These are phyloP conservation scores for Ustilago nuda DNA, from an alignment of 1,284 basidiomycete genomes.

Conservation along the genomic window DNA sequence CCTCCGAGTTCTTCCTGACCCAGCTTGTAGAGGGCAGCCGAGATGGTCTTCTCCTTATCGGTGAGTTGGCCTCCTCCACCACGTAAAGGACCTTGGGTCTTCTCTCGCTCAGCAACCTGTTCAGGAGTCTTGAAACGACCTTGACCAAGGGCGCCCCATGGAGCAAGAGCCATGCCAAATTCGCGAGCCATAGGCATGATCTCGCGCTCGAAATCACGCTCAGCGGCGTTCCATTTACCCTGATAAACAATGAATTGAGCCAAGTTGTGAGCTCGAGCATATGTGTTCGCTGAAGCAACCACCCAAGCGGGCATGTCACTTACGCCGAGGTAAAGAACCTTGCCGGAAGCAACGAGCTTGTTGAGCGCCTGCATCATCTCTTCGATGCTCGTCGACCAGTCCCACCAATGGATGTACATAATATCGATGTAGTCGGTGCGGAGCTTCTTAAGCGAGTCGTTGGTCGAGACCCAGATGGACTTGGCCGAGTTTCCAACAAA, in stretches of 20 bases:
- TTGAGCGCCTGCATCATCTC: constrained; percentile 75
- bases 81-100: constrained; percentile 46
- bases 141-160: constrained; percentile 73
- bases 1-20: constrained; percentile 49
- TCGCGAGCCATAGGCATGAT: constrained; percentile 74
- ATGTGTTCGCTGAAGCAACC: constrained; percentile 74
- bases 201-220: constrained; percentile 75
- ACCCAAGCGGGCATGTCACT: constrained; percentile 75
- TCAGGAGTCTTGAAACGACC: constrained; percentile 71
- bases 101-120: constrained; percentile 46
- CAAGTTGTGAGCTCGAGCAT: constrained; percentile 72
- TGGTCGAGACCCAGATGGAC: constrained; percentile 45
- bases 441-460: constrained; percentile 73
- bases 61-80: constrained; percentile 46
- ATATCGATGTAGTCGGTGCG: constrained; percentile 73
- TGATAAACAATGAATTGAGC: constrained; percentile 76
- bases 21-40: constrained; percentile 54
- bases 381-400: constrained; percentile 73
- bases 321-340: constrained; percentile 72
- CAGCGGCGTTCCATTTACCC: constrained; percentile 73
- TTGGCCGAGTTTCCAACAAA: constrained; percentile 72
- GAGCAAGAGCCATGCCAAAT: constrained; percentile 73
- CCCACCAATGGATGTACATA: constrained; percentile 74
- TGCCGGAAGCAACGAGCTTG: constrained; percentile 71
- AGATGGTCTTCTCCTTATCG: constrained; percentile 51